Conservation (phyloP, 2,329 filamentous ascomycete species). For the Fusarium beomiforme region DNA sequence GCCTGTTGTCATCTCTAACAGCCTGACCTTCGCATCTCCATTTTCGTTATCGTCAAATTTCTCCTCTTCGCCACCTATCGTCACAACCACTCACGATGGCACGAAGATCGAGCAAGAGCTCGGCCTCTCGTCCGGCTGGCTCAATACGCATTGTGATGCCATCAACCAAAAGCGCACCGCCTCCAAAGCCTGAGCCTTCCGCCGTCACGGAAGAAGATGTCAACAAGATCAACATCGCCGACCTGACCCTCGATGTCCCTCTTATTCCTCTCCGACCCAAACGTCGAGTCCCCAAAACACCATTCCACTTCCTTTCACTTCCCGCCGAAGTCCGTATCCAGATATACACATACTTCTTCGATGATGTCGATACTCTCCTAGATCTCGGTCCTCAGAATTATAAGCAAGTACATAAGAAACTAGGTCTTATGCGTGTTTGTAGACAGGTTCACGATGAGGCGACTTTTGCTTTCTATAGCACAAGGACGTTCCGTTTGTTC, state of each 20-base stretch:
- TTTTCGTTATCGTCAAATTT: constrained; percentile 10
- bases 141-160: constrained; percentile 38
- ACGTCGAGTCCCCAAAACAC: constrained; percentile 48
- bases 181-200: constrained; percentile 46
- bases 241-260: constrained; percentile 55
- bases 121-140: constrained; percentile 23
- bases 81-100: constrained; percentile 30
- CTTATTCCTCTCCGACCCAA: constrained; percentile 47
- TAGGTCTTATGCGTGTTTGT: constrained; percentile 70
- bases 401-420: constrained; percentile 66
- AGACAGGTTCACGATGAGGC: constrained; percentile 71
- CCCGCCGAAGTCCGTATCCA: constrained; percentile 76
- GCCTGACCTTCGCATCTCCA: neutral
- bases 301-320: constrained; percentile 73
- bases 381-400: constrained; percentile 76
- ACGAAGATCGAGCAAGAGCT: constrained; percentile 37
- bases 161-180: neutral
- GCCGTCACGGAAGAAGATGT: constrained; percentile 55
- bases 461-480: constrained; percentile 72
- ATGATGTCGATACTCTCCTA: constrained; percentile 62
- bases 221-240: constrained; percentile 53
- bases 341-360: constrained; percentile 73
- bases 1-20: neutral
- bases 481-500: constrained; percentile 72
- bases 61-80: constrained; percentile 22